Conservation (phyloP, 2,329 filamentous ascomycete species). For the Hirsutella thompsonii region DNA sequence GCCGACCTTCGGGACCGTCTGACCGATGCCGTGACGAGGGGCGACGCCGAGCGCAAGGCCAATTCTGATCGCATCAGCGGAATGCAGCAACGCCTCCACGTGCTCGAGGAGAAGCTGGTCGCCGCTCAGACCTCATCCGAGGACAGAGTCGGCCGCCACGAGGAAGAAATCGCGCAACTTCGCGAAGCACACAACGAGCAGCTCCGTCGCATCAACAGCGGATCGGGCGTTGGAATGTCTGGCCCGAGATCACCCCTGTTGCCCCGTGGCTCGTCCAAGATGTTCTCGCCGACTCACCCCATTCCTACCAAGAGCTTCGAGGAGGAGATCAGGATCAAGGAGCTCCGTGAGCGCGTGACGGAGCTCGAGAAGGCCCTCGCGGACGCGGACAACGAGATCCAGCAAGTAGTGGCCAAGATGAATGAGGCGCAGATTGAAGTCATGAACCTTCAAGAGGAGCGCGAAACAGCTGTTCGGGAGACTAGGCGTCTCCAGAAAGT, state of each 20-base stretch:
- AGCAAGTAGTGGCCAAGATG: slow-evolving; percentile 69
- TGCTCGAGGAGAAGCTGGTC: slow-evolving; percentile 73
- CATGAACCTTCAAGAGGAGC: slow-evolving; percentile 61
- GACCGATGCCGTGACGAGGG: slow-evolving; percentile 64
- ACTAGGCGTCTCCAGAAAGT: slow-evolving; percentile 56
- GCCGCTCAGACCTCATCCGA: slow-evolving; percentile 77
- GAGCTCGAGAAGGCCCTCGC: slow-evolving; percentile 67
- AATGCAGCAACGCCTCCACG: slow-evolving; percentile 68
- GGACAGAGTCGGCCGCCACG: slow-evolving; percentile 68
- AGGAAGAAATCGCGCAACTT: slow-evolving; percentile 67
- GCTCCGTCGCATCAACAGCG: slow-evolving; percentile 58
- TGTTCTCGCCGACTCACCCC: slow-evolving; percentile 25
- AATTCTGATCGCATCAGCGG: slow-evolving; percentile 73
- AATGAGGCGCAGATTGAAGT: slow-evolving; percentile 75
- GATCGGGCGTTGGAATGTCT: slow-evolving; percentile 16
- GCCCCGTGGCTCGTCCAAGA: slow-evolving; percentile 22
- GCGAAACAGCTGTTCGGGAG: slow-evolving; percentile 60
- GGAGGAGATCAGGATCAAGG: slow-evolving; percentile 61
- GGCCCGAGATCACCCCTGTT: slow-evolving; percentile 20
- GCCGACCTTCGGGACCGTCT: slow-evolving; percentile 63
- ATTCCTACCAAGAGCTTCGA: slow-evolving; percentile 53
- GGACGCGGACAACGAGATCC: slow-evolving; percentile 59
- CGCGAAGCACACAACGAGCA: slow-evolving; percentile 67
- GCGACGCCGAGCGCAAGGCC: slow-evolving; percentile 69
- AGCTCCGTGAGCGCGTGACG: slow-evolving; percentile 63